Conservation (phyloP, 225 moss, liverwort and hornwort species). For the Anthoceros angustus region DNA sequence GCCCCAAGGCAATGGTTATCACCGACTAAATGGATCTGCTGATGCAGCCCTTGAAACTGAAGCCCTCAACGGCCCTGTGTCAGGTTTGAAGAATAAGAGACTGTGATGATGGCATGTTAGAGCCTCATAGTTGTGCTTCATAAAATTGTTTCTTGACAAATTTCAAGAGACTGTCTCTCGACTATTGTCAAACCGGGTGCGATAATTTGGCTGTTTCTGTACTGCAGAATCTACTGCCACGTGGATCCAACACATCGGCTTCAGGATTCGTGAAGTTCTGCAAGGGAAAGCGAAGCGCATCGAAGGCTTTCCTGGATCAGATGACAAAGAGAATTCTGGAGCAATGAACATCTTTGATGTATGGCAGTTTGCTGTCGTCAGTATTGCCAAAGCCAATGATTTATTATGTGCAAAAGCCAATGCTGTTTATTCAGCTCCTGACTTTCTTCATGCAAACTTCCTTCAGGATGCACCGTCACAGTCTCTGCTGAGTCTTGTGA, state of each 20-base stretch:
- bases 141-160: background rate
- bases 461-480: conserved; percentile 42
- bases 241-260: conserved; percentile 40
- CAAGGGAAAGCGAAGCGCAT: conserved; percentile 33
- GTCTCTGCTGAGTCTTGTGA: conserved; percentile 43
- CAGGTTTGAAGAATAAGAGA: background rate
- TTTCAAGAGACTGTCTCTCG: background rate
- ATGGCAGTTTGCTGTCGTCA: conserved; percentile 7
- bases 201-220: background rate
- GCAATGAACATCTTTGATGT: conserved; percentile 25
- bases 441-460: conserved; percentile 2
- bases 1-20: background rate
- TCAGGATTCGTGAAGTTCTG: conserved; percentile 44
- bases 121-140: background rate
- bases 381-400: background rate
- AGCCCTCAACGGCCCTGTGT: background rate
- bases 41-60: background rate
- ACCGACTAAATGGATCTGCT: background rate
- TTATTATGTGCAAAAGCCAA: background rate
- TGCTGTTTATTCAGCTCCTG: background rate
- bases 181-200: background rate
- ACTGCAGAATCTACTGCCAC: conserved; percentile 28
- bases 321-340: conserved; percentile 24
- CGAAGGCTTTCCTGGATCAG: conserved; percentile 14
- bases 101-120: background rate